phyloP scores from a whole-genome alignment of 2,329 filamentous ascomycete species.

The Blumeria hordei region DNA sequence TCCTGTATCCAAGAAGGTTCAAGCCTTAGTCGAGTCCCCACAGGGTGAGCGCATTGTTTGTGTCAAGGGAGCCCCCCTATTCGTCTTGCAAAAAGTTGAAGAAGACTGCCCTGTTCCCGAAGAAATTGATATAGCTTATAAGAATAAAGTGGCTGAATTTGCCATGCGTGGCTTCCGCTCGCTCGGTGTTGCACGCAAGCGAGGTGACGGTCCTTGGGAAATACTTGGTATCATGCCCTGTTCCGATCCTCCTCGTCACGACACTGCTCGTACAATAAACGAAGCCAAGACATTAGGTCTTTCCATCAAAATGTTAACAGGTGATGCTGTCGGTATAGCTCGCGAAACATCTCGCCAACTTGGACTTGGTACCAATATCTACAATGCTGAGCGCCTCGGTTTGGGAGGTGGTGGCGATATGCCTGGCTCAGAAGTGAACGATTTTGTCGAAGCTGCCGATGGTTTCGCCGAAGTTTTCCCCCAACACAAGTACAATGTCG shows the following conservation, averaged over 20 bases:
- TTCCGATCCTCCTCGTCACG: slow-evolving; percentile 73
- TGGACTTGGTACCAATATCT: slow-evolving; percentile 77
- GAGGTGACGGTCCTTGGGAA: slow-evolving; percentile 60
- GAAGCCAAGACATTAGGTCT: slow-evolving; percentile 74
- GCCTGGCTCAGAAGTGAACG: slow-evolving; percentile 81
- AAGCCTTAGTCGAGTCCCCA: slow-evolving; percentile 59
- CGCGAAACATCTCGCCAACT: slow-evolving; percentile 80
- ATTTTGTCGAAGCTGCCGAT: slow-evolving; percentile 87
- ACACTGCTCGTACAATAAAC: slow-evolving; percentile 73
- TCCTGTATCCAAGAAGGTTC: slow-evolving; percentile 82
- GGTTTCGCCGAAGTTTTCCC: slow-evolving; percentile 89
- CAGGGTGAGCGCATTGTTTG: slow-evolving; percentile 67
- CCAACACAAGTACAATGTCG: slow-evolving; percentile 86
- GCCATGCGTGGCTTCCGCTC: slow-evolving; percentile 85
- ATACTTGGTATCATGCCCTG: slow-evolving; percentile 91
- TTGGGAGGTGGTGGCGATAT: slow-evolving; percentile 77
- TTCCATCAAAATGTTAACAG: slow-evolving; percentile 89
- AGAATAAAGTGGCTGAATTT: slow-evolving; percentile 81
- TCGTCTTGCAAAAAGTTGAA: slow-evolving; percentile 69
- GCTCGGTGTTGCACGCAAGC: slow-evolving; percentile 78
- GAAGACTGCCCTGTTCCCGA: slow-evolving; percentile 61
- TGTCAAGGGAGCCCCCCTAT: slow-evolving; percentile 75
- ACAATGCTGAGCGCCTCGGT: slow-evolving; percentile 80
- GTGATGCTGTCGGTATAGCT: slow-evolving; percentile 81
- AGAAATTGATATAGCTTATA: slow-evolving; percentile 59